Percentiles rank a stretch among this genome's conserved stretches.
phyloP scores from a whole-genome alignment of 805 yeast species.

The Monosporozyma aerobia region DNA sequence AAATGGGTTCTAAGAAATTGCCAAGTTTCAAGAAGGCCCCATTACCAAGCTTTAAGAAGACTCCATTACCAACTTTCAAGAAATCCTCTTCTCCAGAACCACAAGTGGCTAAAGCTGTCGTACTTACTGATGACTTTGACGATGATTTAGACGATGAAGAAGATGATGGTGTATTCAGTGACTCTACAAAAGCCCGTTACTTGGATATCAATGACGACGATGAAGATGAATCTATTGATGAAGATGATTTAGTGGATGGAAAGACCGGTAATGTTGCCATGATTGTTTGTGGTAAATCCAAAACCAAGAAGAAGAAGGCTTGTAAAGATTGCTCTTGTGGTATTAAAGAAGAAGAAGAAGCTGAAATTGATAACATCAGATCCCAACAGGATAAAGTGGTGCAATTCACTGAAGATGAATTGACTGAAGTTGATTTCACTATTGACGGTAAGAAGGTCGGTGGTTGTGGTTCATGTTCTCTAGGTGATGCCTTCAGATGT shows the following conservation, averaged over 20 bases:
- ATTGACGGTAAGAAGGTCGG: constrained; percentile 89
- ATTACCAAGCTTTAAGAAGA: constrained; percentile 21
- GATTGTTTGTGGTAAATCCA: constrained; percentile 26
- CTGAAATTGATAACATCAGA: constrained; percentile 33
- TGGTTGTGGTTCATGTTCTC: constrained; percentile 93
- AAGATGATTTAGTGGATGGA: constrained; percentile 43
- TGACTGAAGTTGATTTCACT: constrained; percentile 89
- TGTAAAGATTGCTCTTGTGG: constrained; percentile 99
- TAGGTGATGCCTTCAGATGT: constrained; percentile 97
- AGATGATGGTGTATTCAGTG: constrained; percentile 36
- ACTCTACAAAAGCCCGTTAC: constrained; percentile 39
- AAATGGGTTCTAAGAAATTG: constrained; percentile 6
- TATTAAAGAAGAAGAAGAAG: constrained; percentile 75
- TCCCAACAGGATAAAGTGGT: constrained; percentile 32
- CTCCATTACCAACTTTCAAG: constrained; percentile 26
- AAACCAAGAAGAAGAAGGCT: constrained; percentile 55
- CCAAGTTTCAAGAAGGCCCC: constrained; percentile 18
- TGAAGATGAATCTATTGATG: constrained; percentile 47
- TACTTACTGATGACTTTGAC: constrained; percentile 26
- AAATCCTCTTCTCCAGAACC: constrained; percentile 2
- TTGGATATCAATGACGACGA: constrained; percentile 38
- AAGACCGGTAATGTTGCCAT: constrained; percentile 14
- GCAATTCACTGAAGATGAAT: constrained; percentile 46
- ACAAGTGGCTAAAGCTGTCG: neutral
- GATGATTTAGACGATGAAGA: constrained; percentile 30